Evolutionary conservation across 805 yeast genomes (phyloP).

Genomic region (Teunomyces funiuensis): DNA sequence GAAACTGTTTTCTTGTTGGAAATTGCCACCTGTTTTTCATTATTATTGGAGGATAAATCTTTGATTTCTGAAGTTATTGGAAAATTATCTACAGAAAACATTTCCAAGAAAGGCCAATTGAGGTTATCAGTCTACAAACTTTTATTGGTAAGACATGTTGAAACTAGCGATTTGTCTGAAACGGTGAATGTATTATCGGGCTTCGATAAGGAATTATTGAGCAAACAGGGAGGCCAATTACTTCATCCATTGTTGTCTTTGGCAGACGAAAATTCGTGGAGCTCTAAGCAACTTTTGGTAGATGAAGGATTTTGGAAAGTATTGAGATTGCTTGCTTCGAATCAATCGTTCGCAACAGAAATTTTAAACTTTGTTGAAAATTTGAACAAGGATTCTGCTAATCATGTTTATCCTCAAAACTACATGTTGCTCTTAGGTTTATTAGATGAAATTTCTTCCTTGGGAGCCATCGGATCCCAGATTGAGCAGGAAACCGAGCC

Average conservation of each 20-base stretch:
- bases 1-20: slow-evolving; percentile 52
- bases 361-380: slow-evolving; percentile 50
- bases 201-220: slow-evolving; percentile 43
- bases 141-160: slow-evolving; percentile 39
- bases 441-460: slow-evolving; percentile 75
- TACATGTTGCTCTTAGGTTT: slow-evolving; percentile 68
- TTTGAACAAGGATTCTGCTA: slow-evolving; percentile 32
- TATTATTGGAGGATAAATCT: slow-evolving; percentile 26
- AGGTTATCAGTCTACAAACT: slow-evolving; percentile 55
- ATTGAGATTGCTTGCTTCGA: slow-evolving; percentile 48
- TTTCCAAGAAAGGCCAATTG: slow-evolving; percentile 31
- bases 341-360: slow-evolving; percentile 39
- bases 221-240: slow-evolving; percentile 45
- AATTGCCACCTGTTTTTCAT: slow-evolving; percentile 34
- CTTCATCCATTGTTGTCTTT: slow-evolving; percentile 52
- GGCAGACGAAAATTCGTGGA: slow-evolving; percentile 45
- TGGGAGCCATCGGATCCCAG: slow-evolving; percentile 77
- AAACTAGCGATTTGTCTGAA: neutral
- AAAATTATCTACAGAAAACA: slow-evolving; percentile 14
- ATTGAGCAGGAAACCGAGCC: slow-evolving; percentile 55
- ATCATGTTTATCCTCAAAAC: slow-evolving; percentile 46
- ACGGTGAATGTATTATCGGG: slow-evolving; percentile 11
- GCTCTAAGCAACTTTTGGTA: slow-evolving; percentile 32
- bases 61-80: slow-evolving; percentile 17
- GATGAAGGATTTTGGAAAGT: slow-evolving; percentile 54